These are phyloP conservation scores for Phanerodontia chrysosporium DNA, from an alignment of 768 basidiomycete genomes.

Conservation along the genomic window DNA sequence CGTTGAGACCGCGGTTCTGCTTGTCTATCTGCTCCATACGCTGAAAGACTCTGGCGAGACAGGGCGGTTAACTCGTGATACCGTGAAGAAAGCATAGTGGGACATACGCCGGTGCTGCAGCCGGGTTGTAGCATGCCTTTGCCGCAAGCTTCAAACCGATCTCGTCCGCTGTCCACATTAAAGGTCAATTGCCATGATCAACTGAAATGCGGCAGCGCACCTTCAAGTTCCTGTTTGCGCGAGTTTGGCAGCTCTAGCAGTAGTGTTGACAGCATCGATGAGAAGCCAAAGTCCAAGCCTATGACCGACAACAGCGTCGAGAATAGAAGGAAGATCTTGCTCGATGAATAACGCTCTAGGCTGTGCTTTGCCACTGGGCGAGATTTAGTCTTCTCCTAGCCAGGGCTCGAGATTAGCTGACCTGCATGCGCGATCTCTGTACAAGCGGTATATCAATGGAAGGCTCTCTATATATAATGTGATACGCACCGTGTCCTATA, in stretches of 20 bases:
- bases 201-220: no score
- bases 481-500: slow-evolving; percentile 68
- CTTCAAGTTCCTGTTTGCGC: slow-evolving; percentile 77
- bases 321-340: slow-evolving; percentile 38
- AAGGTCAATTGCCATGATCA: neutral
- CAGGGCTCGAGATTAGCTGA: slow-evolving; percentile 30
- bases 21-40: slow-evolving; percentile 60
- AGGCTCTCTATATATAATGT: neutral
- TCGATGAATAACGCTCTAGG: slow-evolving; percentile 42
- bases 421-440: slow-evolving; percentile 81
- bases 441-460: neutral
- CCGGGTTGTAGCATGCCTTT: slow-evolving; percentile 84
- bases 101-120: slow-evolving; percentile 64
- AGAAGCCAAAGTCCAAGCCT: slow-evolving; percentile 55
- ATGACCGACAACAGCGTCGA: slow-evolving; percentile 41
- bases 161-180: slow-evolving; percentile 58
- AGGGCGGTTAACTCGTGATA: neutral
- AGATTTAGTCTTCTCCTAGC: neutral
- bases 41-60: slow-evolving; percentile 61
- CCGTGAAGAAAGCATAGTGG: neutral
- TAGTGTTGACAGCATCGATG: slow-evolving; percentile 41
- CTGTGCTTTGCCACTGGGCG: slow-evolving; percentile 50
- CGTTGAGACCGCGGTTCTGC: slow-evolving; percentile 20
- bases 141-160: slow-evolving; percentile 81
- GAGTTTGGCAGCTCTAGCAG: slow-evolving; percentile 79